Evolutionary conservation across 306 rosid species (phyloP), one percentile per base, ranked within the genome.

Genomic region (Vigna radiata): DNA sequence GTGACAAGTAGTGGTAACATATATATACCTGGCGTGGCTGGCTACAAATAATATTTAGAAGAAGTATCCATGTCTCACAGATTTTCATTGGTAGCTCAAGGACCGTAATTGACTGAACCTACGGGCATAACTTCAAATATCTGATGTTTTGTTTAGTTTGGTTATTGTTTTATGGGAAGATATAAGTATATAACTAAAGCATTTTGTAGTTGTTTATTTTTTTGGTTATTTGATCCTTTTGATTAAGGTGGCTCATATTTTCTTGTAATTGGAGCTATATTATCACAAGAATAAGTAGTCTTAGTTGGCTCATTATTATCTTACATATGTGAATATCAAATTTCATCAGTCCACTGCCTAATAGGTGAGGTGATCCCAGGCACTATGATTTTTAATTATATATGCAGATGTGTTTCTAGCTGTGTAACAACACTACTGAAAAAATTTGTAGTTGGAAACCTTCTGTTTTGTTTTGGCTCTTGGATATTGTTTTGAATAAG

Each of bases 391-490:
- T 23, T 33, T 54, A 19, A 19, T 54, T 23, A 7, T 62, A 18
- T 67, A 23, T 8, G 3, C 17, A 48, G 47, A 11, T 16, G 68
- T 16, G 56, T 41, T 61, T 52, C 46, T 27, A 67, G 21, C 16
- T 25, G 8, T 43, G 14, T 44, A 67, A 36, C 23, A 58, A 36
- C 23, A 43, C n/a, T 60, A 25, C 13, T 36, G 19, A 15, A 11
- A 6, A 0, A 0, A 16, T 58, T 69, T 25, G 0, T 48, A 48
- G 52, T 44, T 54, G 31, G 39, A 64, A 17, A 12, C 19, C 23
- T 47, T 76, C 79, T 39, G 44, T 79, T 43, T 79, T 74, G 48
- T 79, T 70, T 47, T 47, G 68, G 62, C 19, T 75, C 18, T 59
- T 61, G 58, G 70, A 62, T 58, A 29, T 29, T 64, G 41, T 56